phyloP scores from a whole-genome alignment of 2,329 filamentous ascomycete genomes.

The Penicillium olsonii region DNA sequence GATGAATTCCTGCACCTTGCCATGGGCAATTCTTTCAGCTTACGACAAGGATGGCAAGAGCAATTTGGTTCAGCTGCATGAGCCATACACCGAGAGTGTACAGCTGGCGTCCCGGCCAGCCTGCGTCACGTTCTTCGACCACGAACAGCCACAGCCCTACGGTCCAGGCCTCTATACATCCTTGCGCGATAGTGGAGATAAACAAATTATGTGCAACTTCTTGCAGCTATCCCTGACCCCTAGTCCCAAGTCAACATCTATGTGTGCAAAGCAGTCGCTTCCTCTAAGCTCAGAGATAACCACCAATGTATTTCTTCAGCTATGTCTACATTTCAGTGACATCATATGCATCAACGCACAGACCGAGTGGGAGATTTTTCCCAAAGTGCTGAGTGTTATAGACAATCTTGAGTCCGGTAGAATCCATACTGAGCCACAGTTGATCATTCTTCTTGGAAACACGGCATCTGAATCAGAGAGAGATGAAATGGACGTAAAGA shows the following conservation, averaged over 20 bases:
- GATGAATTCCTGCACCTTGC: no score
- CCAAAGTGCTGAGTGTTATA: not conserved
- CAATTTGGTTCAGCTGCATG: not conserved
- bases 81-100: not conserved
- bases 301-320: not conserved
- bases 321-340: not conserved
- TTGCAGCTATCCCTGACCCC: not conserved
- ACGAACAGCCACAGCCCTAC: not conserved
- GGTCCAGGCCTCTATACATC: not conserved
- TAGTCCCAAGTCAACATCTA: not conserved
- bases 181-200: not conserved
- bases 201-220: not conserved
- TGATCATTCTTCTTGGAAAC: not conserved
- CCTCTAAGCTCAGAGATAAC: not conserved
- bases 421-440: not conserved
- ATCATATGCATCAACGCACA: not conserved
- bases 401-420: not conserved
- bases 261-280: not conserved
- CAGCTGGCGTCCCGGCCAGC: not conserved
- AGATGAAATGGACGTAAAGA: not conserved
- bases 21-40: not conserved
- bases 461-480: not conserved
- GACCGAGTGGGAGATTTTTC: not conserved
- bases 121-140: not conserved
- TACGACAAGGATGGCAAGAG: not conserved